Evolutionary conservation across 1,284 basidiomycete species (phyloP).

Genomic region (Flammula alnicola): DNA sequence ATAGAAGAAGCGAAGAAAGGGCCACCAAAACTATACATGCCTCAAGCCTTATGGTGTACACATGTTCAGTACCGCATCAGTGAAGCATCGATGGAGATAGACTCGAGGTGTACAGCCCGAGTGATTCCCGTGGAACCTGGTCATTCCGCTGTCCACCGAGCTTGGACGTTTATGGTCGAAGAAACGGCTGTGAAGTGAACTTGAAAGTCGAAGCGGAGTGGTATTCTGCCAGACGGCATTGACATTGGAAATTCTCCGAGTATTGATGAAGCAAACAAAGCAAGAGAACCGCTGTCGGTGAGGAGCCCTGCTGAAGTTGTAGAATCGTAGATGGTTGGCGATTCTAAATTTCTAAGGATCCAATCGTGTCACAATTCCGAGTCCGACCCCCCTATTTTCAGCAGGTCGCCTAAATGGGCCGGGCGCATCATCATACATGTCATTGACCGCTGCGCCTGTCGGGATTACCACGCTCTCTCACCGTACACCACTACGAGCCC

Average conservation of each 20-base stretch:
- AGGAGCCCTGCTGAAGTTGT: too few relatives aligned
- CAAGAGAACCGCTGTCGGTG: neutral
- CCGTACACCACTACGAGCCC: conserved; percentile 13
- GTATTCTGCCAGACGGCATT: too few relatives aligned
- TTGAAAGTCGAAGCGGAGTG: too few relatives aligned
- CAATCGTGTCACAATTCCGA: too few relatives aligned
- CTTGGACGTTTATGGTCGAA: too few relatives aligned
- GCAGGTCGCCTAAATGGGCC: conserved; percentile 20
- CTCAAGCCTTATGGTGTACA: conserved; percentile 9
- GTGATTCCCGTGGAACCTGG: too few relatives aligned
- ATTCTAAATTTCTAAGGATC: too few relatives aligned
- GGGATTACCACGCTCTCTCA: conserved; percentile 19
- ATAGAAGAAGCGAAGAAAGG: neutral
- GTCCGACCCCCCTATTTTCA: too few relatives aligned
- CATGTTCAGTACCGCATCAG: conserved; percentile 9
- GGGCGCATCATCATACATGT: conserved; percentile 12
- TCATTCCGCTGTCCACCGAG: too few relatives aligned
- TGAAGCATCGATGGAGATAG: neutral
- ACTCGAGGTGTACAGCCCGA: too few relatives aligned
- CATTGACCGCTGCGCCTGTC: neutral
- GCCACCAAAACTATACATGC: neutral
- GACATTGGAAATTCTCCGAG: neutral
- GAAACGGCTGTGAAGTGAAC: too few relatives aligned
- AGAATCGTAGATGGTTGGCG: too few relatives aligned
- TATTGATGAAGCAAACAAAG: neutral